These are phyloP conservation scores for Eruca vesicaria DNA, from an alignment of 441 rosid species.

Conservation along the genomic window DNA sequence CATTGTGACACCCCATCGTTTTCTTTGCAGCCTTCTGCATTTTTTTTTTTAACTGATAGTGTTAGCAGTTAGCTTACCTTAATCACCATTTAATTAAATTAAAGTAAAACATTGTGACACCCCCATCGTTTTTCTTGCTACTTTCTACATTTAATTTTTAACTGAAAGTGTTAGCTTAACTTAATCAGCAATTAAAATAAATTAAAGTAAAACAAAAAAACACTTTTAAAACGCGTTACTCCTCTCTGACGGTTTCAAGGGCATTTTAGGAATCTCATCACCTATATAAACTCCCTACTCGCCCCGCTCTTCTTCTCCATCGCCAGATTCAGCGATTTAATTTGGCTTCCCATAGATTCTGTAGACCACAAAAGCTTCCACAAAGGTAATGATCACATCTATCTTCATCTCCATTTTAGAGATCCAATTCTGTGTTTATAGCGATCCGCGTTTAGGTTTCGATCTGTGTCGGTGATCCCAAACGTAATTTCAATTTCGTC, in stretches of 20 bases:
- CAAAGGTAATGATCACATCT: conserved; percentile 11
- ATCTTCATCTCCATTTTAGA: neutral
- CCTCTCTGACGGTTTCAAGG: conserved; percentile 34
- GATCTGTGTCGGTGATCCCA: neutral
- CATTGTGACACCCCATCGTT: conserved; percentile 25
- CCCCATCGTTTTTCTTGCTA: conserved; percentile 14
- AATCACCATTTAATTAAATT: neutral
- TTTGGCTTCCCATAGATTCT: neutral
- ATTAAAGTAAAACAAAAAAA: neutral
- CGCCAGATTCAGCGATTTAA: conserved; percentile 29
- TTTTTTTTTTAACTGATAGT: conserved; percentile 7
- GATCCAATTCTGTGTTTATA: neutral
- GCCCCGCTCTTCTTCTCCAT: conserved; percentile 34
- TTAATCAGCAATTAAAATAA: conserved; percentile 1
- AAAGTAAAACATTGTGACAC: conserved; percentile 18
- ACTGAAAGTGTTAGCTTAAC: conserved; percentile 7
- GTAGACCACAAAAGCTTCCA: conserved; percentile 2
- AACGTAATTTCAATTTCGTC: neutral
- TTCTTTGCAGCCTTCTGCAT: neutral
- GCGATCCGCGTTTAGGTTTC: too few relatives aligned
- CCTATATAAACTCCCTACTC: conserved; percentile 34
- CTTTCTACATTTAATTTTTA: neutral
- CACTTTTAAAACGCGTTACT: conserved; percentile 27
- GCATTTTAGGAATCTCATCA: conserved; percentile 33
- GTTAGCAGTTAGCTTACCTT: neutral